A percentile compares a stretch with the other conserved stretches of the same genome.
Evolutionary conservation across 352 stramenopile genomes (phyloP).

Genomic region (Globisporangium echinulatum): DNA sequence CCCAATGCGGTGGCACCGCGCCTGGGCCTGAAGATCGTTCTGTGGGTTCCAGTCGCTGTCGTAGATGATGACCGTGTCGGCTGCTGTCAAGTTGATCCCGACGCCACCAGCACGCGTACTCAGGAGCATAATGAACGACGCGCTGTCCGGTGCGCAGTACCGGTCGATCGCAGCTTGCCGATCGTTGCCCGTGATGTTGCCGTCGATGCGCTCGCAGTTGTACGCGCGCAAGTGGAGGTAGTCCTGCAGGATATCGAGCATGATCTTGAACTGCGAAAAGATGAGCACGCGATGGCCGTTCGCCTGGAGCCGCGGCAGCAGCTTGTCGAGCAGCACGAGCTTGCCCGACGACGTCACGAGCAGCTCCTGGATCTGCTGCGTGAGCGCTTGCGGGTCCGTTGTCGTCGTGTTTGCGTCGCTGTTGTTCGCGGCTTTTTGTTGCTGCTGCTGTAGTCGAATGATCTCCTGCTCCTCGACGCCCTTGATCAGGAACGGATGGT

Average conservation of each 20-base stretch:
- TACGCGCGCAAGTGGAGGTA: constrained; percentile 92
- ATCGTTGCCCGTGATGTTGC: constrained; percentile 95
- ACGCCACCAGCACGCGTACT: constrained; percentile 96
- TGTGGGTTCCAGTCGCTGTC: constrained; percentile 99
- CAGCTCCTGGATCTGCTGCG: constrained; percentile 70
- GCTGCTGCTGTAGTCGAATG: constrained; percentile 45
- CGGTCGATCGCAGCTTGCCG: constrained; percentile 93
- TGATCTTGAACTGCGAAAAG: constrained; percentile 99
- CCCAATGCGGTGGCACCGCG: constrained; percentile 89
- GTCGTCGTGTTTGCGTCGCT: constrained; percentile 11
- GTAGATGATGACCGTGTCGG: constrained; percentile 92
- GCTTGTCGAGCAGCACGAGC: constrained; percentile 97
- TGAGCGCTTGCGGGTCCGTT: constrained; percentile 50
- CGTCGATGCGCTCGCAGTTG: constrained; percentile 97
- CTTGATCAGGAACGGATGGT: constrained; percentile 91
- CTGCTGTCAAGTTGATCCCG: constrained; percentile 96
- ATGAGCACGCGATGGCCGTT: constrained; percentile 97
- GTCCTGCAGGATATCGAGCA: constrained; percentile 99
- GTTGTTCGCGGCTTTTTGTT: constrained; percentile 31
- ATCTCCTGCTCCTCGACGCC: constrained; percentile 82
- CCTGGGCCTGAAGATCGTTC: constrained; percentile 90
- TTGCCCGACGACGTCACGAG: constrained; percentile 96
- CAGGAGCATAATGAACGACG: constrained; percentile 96
- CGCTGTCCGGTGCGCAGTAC: constrained; percentile 66
- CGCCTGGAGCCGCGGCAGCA: constrained; percentile 94